Evolutionary conservation across 768 basidiomycete species (phyloP).

Genomic region (Trametes elegans): DNA sequence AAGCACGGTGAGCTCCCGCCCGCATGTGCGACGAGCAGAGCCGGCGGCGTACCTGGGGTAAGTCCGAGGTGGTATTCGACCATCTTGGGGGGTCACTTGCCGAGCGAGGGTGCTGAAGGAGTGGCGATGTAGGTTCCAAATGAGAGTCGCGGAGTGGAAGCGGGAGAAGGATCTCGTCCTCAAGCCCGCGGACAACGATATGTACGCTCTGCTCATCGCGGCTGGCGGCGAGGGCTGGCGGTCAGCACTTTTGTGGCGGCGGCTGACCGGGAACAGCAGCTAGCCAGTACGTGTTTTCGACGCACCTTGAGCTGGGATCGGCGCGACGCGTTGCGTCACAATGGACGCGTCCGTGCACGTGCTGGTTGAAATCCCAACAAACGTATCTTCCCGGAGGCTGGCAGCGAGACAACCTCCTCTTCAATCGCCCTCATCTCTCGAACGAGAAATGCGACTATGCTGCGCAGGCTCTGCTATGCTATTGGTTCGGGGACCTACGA

Average conservation of each 20-base stretch:
- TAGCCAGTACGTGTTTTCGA: no score
- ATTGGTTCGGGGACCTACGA: no score
- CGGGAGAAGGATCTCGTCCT: background rate
- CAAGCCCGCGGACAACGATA: background rate
- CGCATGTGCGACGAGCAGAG: background rate
- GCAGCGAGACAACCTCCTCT: no score
- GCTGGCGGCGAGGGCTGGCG: constrained; percentile 2
- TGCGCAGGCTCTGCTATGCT: no score
- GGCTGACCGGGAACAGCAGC: background rate
- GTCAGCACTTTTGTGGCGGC: background rate
- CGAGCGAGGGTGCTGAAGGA: background rate
- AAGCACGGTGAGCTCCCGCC: background rate
- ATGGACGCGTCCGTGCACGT: background rate
- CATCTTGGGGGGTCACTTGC: constrained; percentile 1
- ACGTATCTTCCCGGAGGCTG: no score
- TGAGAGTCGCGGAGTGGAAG: background rate
- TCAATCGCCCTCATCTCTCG: no score
- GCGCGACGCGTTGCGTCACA: background rate
- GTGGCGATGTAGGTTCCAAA: background rate
- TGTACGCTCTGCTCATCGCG: constrained; percentile 3
- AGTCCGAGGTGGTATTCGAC: constrained; percentile 16
- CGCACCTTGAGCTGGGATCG: background rate
- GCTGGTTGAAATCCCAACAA: no score
- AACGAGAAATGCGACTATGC: no score
- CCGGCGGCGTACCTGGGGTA: constrained; percentile 5